Evolutionary conservation across 345 rosid genomes (phyloP).

Genomic region (Dovyalis caffra): DNA sequence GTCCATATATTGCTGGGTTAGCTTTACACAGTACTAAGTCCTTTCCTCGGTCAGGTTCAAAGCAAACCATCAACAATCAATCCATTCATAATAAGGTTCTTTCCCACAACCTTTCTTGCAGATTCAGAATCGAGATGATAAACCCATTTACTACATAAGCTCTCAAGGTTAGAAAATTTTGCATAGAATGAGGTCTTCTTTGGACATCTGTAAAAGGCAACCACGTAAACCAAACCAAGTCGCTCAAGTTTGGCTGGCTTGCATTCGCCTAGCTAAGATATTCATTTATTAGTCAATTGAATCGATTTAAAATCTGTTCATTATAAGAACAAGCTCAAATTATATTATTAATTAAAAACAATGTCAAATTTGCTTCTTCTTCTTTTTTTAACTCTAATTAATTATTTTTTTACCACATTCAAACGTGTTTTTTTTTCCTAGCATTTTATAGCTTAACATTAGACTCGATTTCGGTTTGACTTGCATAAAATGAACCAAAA

Average conservation of each 20-base stretch:
- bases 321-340: no score
- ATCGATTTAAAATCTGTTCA: neutral
- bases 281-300: neutral
- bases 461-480: neutral
- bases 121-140: no score
- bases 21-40: no score
- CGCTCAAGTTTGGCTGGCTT: neutral
- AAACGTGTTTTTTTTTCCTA: neutral
- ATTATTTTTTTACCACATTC: neutral
- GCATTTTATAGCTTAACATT: neutral
- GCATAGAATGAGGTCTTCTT: neutral
- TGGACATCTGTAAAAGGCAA: neutral
- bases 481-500: neutral
- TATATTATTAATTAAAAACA: neutral
- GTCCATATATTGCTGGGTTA: no score
- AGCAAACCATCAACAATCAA: no score
- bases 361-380: neutral
- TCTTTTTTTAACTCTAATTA: neutral
- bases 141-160: neutral
- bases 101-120: no score
- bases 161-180: neutral
- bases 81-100: no score
- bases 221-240: neutral
- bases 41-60: no score
- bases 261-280: neutral